A percentile compares a stretch with the other conserved stretches of the same genome.
Conservation (phyloP, 2,329 filamentous ascomycete genomes). For the Claviceps pusilla region DNA sequence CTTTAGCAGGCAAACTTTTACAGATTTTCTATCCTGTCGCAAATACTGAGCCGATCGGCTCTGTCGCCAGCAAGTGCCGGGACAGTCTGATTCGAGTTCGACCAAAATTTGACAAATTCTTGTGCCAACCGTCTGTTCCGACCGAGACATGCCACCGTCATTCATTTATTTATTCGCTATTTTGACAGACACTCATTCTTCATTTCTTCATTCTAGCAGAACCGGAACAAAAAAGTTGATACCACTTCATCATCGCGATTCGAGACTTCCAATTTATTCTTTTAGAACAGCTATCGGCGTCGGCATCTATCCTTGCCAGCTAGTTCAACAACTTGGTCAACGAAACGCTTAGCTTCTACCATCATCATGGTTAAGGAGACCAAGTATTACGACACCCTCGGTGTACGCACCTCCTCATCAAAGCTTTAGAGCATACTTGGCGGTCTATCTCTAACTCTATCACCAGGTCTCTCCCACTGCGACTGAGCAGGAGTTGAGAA, state of each 20-base stretch:
- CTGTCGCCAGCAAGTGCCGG: neutral
- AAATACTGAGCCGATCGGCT: neutral
- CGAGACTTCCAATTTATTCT: neutral
- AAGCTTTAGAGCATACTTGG: neutral
- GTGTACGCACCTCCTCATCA: slow-evolving; percentile 38
- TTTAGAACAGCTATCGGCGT: slow-evolving; percentile 1
- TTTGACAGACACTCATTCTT: neutral
- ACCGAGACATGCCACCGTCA: neutral
- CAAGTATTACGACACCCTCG: slow-evolving; percentile 64
- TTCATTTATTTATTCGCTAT: neutral
- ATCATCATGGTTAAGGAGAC: slow-evolving; percentile 62
- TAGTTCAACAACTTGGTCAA: slow-evolving; percentile 1
- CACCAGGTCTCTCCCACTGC: slow-evolving; percentile 60
- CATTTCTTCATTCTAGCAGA: neutral
- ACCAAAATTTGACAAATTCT: neutral
- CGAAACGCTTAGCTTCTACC: slow-evolving; percentile 4
- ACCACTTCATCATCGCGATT: neutral
- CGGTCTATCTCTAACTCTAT: neutral
- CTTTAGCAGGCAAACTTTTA: neutral
- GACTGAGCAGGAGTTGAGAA: slow-evolving; percentile 77
- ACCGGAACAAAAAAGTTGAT: neutral
- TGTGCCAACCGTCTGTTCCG: neutral
- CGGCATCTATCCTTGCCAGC: slow-evolving; percentile 1
- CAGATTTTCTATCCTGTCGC: neutral
- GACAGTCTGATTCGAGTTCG: neutral